phyloP scores from a whole-genome alignment of 2,329 filamentous ascomycete genomes.

The Cladophialophora bantiana region DNA sequence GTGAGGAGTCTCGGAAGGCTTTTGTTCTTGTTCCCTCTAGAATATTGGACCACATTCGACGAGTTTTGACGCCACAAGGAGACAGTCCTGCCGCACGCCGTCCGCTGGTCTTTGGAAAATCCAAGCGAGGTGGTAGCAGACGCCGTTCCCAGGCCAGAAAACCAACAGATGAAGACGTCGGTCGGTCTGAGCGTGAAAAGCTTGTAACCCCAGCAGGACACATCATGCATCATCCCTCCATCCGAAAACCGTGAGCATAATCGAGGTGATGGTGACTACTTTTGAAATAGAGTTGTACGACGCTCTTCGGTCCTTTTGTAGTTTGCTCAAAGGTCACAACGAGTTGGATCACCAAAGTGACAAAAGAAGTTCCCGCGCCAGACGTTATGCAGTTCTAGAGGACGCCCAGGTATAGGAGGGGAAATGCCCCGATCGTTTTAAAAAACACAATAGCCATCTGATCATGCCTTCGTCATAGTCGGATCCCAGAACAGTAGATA shows the following conservation, averaged over 20 bases:
- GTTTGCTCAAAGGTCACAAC: background rate
- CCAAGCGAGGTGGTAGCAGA: no score
- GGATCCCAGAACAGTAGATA: constrained; percentile 11
- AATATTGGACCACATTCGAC: no score
- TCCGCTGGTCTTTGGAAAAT: no score
- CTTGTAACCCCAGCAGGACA: background rate
- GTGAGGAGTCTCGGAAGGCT: no score
- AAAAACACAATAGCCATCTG: constrained; percentile 2
- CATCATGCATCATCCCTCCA: background rate
- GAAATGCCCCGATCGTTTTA: background rate
- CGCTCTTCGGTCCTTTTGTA: background rate
- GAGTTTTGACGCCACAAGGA: no score
- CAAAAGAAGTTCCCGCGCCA: background rate
- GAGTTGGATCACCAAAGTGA: background rate
- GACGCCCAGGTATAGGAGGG: background rate
- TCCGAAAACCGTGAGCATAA: background rate
- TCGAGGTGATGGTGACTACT: background rate
- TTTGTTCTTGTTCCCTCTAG: no score
- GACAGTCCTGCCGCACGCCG: no score
- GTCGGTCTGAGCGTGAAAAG: background rate
- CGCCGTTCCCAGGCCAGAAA: background rate
- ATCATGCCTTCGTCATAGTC: constrained; percentile 28
- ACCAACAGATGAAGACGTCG: background rate
- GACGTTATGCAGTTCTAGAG: background rate
- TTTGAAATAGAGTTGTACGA: background rate